phyloP scores from a whole-genome alignment of 2,329 filamentous ascomycete genomes.

The Macrophomina tecta region DNA sequence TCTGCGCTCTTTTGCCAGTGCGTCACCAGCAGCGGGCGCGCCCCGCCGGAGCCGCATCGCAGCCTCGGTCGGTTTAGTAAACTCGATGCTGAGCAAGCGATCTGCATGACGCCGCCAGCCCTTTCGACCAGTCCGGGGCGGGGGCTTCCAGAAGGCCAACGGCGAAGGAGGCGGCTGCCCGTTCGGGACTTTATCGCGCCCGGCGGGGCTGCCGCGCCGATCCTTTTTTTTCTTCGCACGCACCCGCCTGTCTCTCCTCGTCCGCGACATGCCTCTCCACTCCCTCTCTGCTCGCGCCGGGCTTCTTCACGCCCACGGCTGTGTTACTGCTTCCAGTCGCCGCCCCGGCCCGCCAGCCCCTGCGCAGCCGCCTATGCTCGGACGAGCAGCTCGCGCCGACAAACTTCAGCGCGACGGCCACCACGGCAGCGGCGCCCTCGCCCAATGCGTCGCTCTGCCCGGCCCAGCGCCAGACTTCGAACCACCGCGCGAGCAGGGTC shows the following conservation, averaged over 20 bases:
- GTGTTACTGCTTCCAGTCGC: slow-evolving; percentile 17
- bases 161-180: neutral
- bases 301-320: neutral
- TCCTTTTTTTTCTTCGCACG: neutral
- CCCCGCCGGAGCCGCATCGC: slow-evolving; percentile 5
- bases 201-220: slow-evolving; percentile 18
- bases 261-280: neutral
- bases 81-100: slow-evolving; percentile 12
- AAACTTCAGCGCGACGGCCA: slow-evolving; percentile 20
- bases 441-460: neutral
- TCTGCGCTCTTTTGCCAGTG: neutral
- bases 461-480: neutral
- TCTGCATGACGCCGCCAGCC: slow-evolving; percentile 3
- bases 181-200: slow-evolving; percentile 1
- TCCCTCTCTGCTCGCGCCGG: neutral
- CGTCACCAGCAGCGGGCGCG: neutral
- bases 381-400: slow-evolving; percentile 21
- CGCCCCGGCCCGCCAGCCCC: slow-evolving; percentile 3
- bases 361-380: neutral
- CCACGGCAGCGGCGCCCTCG: neutral
- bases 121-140: slow-evolving; percentile 1
- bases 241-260: neutral
- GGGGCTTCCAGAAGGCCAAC: slow-evolving; percentile 7
- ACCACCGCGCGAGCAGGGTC: neutral
- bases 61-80: slow-evolving; percentile 12